phyloP scores from a whole-genome alignment of 2,329 filamentous ascomycete genomes.

The Blumeria graminis region DNA sequence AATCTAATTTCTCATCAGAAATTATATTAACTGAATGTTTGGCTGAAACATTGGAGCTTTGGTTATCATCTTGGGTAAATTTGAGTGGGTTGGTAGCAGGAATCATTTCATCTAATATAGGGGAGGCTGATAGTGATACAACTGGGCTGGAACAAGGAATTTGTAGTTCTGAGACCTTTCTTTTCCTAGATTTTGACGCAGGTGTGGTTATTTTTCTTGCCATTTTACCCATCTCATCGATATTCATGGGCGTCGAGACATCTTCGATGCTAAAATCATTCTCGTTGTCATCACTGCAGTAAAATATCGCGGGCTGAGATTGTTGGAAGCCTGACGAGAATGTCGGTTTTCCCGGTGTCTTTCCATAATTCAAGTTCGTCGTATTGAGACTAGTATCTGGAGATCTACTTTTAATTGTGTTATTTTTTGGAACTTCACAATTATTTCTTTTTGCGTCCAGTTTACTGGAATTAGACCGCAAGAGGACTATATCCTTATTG shows the following conservation, averaged over 20 bases:
- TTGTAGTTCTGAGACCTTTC: slow-evolving; percentile 20
- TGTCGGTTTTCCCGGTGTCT: slow-evolving; percentile 33
- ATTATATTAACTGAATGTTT: slow-evolving; percentile 9
- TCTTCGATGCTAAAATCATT: slow-evolving; percentile 31
- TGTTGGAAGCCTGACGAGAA: slow-evolving; percentile 24
- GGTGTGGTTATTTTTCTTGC: slow-evolving; percentile 15
- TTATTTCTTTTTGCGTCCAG: slow-evolving; percentile 12
- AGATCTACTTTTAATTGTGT: slow-evolving; percentile 14
- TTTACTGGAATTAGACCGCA: slow-evolving; percentile 14
- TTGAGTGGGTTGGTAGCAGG: slow-evolving; percentile 9
- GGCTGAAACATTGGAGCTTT: background rate
- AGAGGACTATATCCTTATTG: slow-evolving; percentile 26
- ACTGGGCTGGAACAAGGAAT: slow-evolving; percentile 11
- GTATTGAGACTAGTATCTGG: slow-evolving; percentile 17
- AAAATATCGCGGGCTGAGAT: slow-evolving; percentile 14
- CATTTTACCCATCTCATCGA: slow-evolving; percentile 19
- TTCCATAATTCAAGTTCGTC: slow-evolving; percentile 32
- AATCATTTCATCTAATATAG: slow-evolving; percentile 8
- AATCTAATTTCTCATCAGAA: slow-evolving; percentile 11
- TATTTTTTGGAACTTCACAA: slow-evolving; percentile 15
- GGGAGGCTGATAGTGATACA: slow-evolving; percentile 3
- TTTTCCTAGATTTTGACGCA: slow-evolving; percentile 23
- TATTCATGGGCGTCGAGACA: slow-evolving; percentile 40
- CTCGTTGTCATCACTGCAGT: slow-evolving; percentile 20
- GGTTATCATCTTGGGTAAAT: slow-evolving; percentile 6